Evolutionary conservation across 495 filamentous ascomycete genomes (phyloP), one percentile per base, ranked within the genome.

Genomic region (Lophium mytilinum): DNA sequence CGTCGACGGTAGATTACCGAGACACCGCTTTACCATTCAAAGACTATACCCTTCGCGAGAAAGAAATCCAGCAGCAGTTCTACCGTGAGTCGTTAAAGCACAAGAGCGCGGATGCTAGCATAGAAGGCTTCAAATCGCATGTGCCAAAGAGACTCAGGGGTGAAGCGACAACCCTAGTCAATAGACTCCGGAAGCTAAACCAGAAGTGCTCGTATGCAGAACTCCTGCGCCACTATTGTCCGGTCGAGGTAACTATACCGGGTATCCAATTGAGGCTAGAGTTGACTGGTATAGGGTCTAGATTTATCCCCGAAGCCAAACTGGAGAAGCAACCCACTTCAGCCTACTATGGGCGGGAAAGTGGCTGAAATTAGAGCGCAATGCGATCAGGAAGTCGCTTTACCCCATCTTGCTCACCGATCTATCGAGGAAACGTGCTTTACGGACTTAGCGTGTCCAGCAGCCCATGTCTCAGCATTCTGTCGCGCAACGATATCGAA

Each of bases 151-250:
- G 93, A 53, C 78, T 98, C 53, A 81, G 86, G 58, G 88, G 87
- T 3, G 61, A 66, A 12, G 65, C 74, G 0, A 65, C 77, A 6
- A 70, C 79, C 18, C 73, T 97, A 14, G 80, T 89, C 4, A 73
- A 73, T 40, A 84, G 77, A 56, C 62, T 97, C 37, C 88, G 89
- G 62, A 80, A 78, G 46, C 74, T 83, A 30, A 85, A 95, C 64
- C 68, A 72, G 21, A 78, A 78, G n/a, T 95, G 90, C 61, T 77
- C 88, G 0, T 98, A 95, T 72, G 72, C 76, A 34, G 76, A 83
- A 50, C 73, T 96, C 36, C 71, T 97, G 14, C 78, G 81, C 11
- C 77, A 95, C 66, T 89, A 97, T 70, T 97, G 93, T 69, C 85
- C 90, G 4, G 17, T 66, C 17, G 62, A 74, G 56, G 79, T 81